Percentiles rank a stretch among this genome's conserved stretches.
These are phyloP conservation scores for Trametes coccinea DNA, from an alignment of 768 basidiomycete species.

Conservation along the genomic window DNA sequence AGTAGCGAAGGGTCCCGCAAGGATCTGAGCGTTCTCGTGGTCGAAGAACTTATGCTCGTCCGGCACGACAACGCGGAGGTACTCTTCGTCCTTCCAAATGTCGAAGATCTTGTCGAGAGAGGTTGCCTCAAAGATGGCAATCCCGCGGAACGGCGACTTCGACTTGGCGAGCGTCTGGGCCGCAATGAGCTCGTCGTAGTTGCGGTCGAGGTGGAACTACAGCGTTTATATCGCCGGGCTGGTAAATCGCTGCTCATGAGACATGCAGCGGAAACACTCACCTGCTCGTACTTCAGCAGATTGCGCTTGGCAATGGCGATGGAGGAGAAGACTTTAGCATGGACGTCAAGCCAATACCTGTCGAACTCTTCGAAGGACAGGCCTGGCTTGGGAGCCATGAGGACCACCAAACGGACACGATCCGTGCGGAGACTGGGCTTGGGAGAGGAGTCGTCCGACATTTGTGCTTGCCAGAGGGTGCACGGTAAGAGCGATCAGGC, in stretches of 20 bases:
- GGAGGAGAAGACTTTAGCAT: slow-evolving; percentile 32
- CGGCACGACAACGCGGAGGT: slow-evolving; percentile 21
- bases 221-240: neutral
- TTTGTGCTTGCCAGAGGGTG: neutral
- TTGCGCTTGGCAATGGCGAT: slow-evolving; percentile 37
- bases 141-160: slow-evolving; percentile 17
- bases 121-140: slow-evolving; percentile 21
- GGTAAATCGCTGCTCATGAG: no score
- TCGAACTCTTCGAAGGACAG: slow-evolving; percentile 35
- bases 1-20: slow-evolving; percentile 17
- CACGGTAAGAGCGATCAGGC: no score
- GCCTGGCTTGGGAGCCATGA: slow-evolving; percentile 31
- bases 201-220: slow-evolving; percentile 24
- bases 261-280: slow-evolving; percentile 6
- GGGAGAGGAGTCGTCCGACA: neutral
- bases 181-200: slow-evolving; percentile 9
- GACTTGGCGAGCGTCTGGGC: slow-evolving; percentile 15
- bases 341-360: slow-evolving; percentile 33
- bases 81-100: slow-evolving; percentile 20
- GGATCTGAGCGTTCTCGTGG: slow-evolving; percentile 20
- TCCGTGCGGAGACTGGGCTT: slow-evolving; percentile 28
- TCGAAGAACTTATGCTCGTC: slow-evolving; percentile 22
- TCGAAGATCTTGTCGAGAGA: slow-evolving; percentile 21
- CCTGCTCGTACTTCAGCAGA: slow-evolving; percentile 39
- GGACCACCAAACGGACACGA: slow-evolving; percentile 33